Evolutionary conservation across 495 filamentous ascomycete genomes (phyloP), one percentile per base, ranked within the genome.

Genomic region (Barbatosphaeria neglecta): DNA sequence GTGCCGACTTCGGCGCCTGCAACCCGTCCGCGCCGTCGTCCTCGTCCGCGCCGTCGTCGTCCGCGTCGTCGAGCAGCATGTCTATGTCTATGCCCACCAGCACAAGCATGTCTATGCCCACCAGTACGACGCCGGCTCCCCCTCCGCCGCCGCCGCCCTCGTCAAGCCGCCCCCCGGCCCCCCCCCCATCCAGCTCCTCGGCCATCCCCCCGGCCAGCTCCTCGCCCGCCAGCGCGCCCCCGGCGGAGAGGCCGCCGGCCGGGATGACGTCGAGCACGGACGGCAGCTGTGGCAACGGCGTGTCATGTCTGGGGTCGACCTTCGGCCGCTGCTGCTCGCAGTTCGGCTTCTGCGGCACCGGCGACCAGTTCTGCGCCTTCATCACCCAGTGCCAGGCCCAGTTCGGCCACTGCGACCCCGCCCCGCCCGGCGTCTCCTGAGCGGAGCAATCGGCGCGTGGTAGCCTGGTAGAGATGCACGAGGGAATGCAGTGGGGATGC

Each of bases 291-390:
- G 62, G 62, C 0, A 57, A 46, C 23, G 52, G 53, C 6, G 38
- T 52, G 17, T 56, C 48, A 15, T 65, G 62, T 27, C 23, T 60
- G 0, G 62, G 60, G 0, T 49, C 58, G 8, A 46, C 3, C 4
- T 56, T 51, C 13, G 61, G 61, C 0, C 33, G 28, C 28, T 69
- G 66, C 47, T 69, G 64, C 51, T 58, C 53, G 4, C 57, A 62
- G 48, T 65, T 61, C 50, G 65, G 66, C 2, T 69, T 43, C 20
- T 69, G 66, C 25, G 66, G 66, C 5, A 70, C 61, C 2, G 68
- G 68, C 0, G 48, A 61, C 8, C 65, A 71, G 35, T 77, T 70
- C 54, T 77, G 74, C 50, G 50, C 52, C 1, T 56, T 51, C 15
- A 58, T 64, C 31, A 57, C 57, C 0, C 54, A 55, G 0, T 64